Evolutionary conservation across 2,329 filamentous ascomycete genomes (phyloP), one percentile per base, ranked within the genome.

Genomic region (Hypoxylon sp.): DNA sequence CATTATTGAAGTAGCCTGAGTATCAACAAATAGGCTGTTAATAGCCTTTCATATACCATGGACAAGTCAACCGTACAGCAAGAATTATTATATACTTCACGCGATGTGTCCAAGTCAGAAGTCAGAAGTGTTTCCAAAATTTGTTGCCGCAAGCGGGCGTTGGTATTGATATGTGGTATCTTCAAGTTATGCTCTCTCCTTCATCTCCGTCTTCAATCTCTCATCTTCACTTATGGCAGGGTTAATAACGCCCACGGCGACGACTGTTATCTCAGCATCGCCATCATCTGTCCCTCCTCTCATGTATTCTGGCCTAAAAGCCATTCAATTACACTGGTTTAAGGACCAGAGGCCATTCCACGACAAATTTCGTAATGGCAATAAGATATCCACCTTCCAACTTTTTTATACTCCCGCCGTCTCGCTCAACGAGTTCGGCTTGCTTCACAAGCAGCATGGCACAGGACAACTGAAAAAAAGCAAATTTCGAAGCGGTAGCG

Each of bases 401-500:
- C 23, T 30, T 56, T 47, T 67, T 61, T 64, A 29, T 16, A 51
- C 7, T 16, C 14, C 34, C 27, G 29, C 64, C 57, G 46, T 56
- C 65, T 68, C 67, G 67, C 12, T 65, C 67, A 70, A 61, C 67
- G 61, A 70, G 67, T 30, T 12, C 50, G 45, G 46, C 16, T 34
- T 34, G 30, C 30, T 34, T 34, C 8, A 14, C 30, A 34, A 34
- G 12, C 11, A 14, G 30, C 30, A 34, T 34, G 12, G 30, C 9
- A 34, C 30, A 27, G 23, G n/a, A 25, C 48, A 34, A 46, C 45
- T 25, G 19, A 25, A 32, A 84, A 53, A 60, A 61, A 16, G 51
- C 58, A 53, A 47, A 64, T 55, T 57, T 63, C 59, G 66, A 73
- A 72, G 68, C 68, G 45, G 71, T 67, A 73, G 72, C 70, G 72